Conservation (phyloP, 2,329 filamentous ascomycete genomes). For the Achaetomium macrosporum region DNA sequence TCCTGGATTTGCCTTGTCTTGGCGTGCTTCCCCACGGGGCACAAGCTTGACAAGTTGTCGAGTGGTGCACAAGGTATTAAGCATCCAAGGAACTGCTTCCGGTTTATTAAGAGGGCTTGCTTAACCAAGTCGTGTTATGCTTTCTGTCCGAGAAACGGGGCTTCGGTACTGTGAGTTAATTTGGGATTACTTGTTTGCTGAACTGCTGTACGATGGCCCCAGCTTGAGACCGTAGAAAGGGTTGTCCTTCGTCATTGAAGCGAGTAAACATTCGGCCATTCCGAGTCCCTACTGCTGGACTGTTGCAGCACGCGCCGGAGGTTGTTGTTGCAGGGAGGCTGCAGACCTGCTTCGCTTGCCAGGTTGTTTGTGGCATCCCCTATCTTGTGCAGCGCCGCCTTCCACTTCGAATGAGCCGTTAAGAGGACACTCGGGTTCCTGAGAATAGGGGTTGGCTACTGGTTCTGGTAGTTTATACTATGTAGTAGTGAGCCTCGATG, state of each 20-base stretch:
- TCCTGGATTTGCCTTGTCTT: neutral
- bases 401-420: neutral
- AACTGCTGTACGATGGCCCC: too few relatives aligned
- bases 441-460: neutral
- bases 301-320: conserved; percentile 3
- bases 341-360: conserved; percentile 3
- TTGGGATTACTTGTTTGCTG: too few relatives aligned
- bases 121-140: too few relatives aligned
- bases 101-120: neutral
- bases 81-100: neutral
- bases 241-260: too few relatives aligned
- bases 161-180: too few relatives aligned
- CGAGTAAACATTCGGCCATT: neutral
- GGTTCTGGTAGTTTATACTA: too few relatives aligned
- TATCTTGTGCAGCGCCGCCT: conserved; percentile 6
- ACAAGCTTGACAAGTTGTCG: too few relatives aligned
- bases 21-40: conserved; percentile 1
- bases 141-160: too few relatives aligned
- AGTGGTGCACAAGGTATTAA: too few relatives aligned
- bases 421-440: neutral
- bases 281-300: conserved; percentile 1
- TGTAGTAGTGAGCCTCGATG: too few relatives aligned
- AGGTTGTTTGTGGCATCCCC: conserved; percentile 3
- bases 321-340: neutral
- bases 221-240: too few relatives aligned